These are phyloP conservation scores for Coniochaeta sp. DNA, from an alignment of 2,329 filamentous ascomycete species.

Conservation along the genomic window DNA sequence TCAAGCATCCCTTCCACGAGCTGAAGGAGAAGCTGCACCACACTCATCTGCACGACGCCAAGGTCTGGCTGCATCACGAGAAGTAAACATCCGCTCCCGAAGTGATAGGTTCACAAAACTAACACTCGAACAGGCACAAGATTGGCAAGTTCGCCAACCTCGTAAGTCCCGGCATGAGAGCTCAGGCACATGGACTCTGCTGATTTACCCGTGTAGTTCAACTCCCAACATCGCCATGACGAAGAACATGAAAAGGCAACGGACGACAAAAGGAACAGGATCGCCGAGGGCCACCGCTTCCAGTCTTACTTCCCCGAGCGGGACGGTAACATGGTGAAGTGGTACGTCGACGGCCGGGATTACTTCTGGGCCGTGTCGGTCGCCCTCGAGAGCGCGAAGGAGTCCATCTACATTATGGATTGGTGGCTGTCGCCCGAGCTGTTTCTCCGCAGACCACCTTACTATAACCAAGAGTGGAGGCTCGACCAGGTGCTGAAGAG, in stretches of 20 bases:
- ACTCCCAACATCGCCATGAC: conserved; percentile 85
- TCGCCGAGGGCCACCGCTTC: conserved; percentile 72
- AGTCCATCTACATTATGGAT: conserved; percentile 91
- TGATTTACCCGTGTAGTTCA: conserved; percentile 46
- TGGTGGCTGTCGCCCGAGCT: conserved; percentile 95
- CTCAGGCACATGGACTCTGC: not conserved
- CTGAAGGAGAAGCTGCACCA: conserved; percentile 47
- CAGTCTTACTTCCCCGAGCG: conserved; percentile 85
- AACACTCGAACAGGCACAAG: conserved; percentile 34
- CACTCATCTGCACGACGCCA: conserved; percentile 48
- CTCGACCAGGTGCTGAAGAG: conserved; percentile 83
- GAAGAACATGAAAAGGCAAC: conserved; percentile 83
- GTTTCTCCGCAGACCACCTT: conserved; percentile 78
- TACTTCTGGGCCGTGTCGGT: conserved; percentile 93
- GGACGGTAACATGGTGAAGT: conserved; percentile 82
- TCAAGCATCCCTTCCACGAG: conserved; percentile 40
- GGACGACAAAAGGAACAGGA: conserved; percentile 69
- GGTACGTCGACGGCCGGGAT: conserved; percentile 93
- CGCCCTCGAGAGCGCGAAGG: conserved; percentile 81
- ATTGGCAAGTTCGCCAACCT: conserved; percentile 58
- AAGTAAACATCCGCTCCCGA: conserved; percentile 35
- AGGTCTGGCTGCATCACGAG: conserved; percentile 49
- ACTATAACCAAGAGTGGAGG: conserved; percentile 76
- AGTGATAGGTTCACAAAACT: not conserved
- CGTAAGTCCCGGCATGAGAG: conserved; percentile 28